Percentiles rank a stretch among this genome's conserved stretches.
Evolutionary conservation across 78 protist species (phyloP).

Genomic region (Isochrysis galbana): DNA sequence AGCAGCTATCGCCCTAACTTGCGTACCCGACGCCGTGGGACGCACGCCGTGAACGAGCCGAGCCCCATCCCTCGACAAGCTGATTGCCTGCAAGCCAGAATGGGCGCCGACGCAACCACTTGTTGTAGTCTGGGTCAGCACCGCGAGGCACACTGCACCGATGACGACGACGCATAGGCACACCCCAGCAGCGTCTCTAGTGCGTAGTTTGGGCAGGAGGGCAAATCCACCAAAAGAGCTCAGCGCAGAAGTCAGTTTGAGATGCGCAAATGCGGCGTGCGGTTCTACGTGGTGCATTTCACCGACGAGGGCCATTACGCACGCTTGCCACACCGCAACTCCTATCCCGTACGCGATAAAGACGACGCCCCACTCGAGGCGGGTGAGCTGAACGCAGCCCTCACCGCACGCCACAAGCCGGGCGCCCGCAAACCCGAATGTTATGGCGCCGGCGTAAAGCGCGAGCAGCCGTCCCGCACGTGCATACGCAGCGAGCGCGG

Average conservation of each 20-base stretch:
- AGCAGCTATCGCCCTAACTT: neutral
- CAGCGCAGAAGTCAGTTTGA: neutral
- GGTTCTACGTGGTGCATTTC: neutral
- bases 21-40: too few relatives aligned
- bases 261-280: neutral
- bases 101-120: too few relatives aligned
- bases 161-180: neutral
- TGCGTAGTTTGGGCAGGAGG: neutral
- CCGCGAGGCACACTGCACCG: neutral
- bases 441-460: neutral
- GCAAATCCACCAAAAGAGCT: neutral
- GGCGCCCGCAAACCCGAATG: neutral
- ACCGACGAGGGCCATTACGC: neutral
- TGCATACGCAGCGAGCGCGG: too few relatives aligned
- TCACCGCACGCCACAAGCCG: neutral
- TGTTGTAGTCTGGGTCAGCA: neutral
- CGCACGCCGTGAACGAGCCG: too few relatives aligned
- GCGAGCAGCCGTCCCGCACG: too few relatives aligned
- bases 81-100: too few relatives aligned
- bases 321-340: neutral
- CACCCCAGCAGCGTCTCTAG: neutral
- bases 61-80: too few relatives aligned
- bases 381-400: neutral
- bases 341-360: neutral
- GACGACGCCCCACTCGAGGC: neutral